A percentile compares a stretch with the other conserved stretches of the same genome.
These are phyloP conservation scores for Apiospora kogelbergensis DNA, from an alignment of 2,329 filamentous ascomycete genomes.

Conservation along the genomic window DNA sequence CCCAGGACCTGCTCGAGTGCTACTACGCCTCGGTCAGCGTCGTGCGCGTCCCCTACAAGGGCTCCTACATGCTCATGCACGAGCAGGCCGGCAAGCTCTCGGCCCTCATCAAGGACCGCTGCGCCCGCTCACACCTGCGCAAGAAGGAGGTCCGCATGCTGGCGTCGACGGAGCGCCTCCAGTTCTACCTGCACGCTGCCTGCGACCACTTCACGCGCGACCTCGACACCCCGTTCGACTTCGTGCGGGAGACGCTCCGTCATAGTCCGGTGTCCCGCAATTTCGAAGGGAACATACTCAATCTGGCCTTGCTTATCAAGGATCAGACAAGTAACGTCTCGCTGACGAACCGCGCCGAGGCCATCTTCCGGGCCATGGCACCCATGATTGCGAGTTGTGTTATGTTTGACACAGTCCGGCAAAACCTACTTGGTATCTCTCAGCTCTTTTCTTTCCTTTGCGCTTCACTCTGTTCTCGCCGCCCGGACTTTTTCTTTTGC, in stretches of 20 bases:
- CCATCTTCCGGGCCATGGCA: conserved; percentile 30
- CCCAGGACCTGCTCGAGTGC: conserved; percentile 45
- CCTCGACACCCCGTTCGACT: conserved; percentile 33
- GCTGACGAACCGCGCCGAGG: conserved; percentile 24
- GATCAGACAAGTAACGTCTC: conserved; percentile 19
- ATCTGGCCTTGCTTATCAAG: conserved; percentile 28
- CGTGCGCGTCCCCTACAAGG: conserved; percentile 45
- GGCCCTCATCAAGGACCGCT: conserved; percentile 39
- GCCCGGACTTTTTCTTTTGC: accelerated
- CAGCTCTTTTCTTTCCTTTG: neutral
- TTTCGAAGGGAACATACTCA: conserved; percentile 33
- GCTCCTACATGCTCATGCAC: conserved; percentile 46
- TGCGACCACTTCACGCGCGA: conserved; percentile 33
- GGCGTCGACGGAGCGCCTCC: conserved; percentile 27
- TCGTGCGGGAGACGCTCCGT: conserved; percentile 33
- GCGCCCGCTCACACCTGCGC: conserved; percentile 37
- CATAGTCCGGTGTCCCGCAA: conserved; percentile 31
- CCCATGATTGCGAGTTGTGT: conserved; percentile 34
- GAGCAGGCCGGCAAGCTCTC: conserved; percentile 48
- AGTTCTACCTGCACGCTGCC: conserved; percentile 32
- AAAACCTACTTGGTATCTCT: conserved; percentile 28
- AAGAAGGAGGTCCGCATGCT: conserved; percentile 43
- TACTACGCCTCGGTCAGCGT: conserved; percentile 52
- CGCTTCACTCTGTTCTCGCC: neutral
- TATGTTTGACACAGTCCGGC: conserved; percentile 33